phyloP scores from a whole-genome alignment of 495 filamentous ascomycete species.

The Talaromyces borbonicus region DNA sequence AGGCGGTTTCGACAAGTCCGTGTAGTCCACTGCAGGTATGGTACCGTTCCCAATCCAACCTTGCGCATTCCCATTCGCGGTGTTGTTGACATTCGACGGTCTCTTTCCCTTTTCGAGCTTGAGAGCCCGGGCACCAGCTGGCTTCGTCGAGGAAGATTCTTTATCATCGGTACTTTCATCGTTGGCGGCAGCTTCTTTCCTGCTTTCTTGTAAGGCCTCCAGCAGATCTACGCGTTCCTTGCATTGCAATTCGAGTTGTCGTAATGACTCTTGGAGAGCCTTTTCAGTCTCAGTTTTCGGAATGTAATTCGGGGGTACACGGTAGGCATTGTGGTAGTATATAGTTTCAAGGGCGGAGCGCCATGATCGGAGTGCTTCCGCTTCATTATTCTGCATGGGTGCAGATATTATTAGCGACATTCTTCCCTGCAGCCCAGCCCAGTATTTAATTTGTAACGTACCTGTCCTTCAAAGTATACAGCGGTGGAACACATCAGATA shows the following conservation, averaged over 20 bases:
- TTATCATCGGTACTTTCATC: slow-evolving; percentile 17
- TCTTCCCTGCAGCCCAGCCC: no score
- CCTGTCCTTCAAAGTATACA: slow-evolving; percentile 89
- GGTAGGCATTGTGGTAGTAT: slow-evolving; percentile 74
- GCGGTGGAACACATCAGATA: slow-evolving; percentile 91
- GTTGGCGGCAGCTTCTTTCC: slow-evolving; percentile 45
- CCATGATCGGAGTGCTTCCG: slow-evolving; percentile 88
- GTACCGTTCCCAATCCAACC: slow-evolving; percentile 73
- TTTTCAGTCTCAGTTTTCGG: slow-evolving; percentile 80
- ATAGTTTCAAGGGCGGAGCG: slow-evolving; percentile 84
- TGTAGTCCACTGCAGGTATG: slow-evolving; percentile 67
- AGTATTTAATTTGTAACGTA: slow-evolving; percentile 22
- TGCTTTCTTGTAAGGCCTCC: slow-evolving; percentile 68
- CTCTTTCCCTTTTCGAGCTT: slow-evolving; percentile 12
- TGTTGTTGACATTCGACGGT: slow-evolving; percentile 10
- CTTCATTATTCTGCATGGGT: slow-evolving; percentile 95
- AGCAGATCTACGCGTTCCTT: slow-evolving; percentile 88
- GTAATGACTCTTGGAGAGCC: slow-evolving; percentile 69
- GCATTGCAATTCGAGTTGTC: slow-evolving; percentile 80
- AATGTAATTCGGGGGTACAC: slow-evolving; percentile 54
- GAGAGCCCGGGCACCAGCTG: background rate
- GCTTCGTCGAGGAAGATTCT: slow-evolving; percentile 4
- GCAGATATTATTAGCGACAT: no score
- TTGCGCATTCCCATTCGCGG: slow-evolving; percentile 20
- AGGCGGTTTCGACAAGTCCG: slow-evolving; percentile 63